Conservation (phyloP, 2,329 filamentous ascomycete genomes). For the Trichoderma atroviride region DNA sequence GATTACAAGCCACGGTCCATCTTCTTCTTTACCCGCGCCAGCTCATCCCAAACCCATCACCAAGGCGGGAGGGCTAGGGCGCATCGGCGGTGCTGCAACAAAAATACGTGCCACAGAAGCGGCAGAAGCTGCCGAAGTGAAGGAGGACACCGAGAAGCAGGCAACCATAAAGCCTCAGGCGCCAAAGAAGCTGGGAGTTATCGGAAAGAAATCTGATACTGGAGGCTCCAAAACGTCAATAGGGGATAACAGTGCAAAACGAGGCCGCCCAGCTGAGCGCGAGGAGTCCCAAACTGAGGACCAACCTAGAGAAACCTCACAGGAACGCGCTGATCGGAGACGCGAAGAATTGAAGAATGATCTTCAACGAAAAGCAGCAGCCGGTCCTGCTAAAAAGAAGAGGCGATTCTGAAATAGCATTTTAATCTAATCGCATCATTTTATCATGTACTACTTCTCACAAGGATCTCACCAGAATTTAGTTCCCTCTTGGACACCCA, state of each 20-base stretch:
- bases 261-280: constrained; percentile 18
- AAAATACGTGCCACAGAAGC: constrained; percentile 30
- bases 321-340: constrained; percentile 52
- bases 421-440: neutral
- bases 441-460: neutral
- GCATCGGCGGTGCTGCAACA: constrained; percentile 43
- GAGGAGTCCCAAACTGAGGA: constrained; percentile 35
- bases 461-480: neutral
- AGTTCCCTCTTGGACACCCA: neutral
- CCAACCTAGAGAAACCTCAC: constrained; percentile 46
- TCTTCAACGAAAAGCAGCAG: constrained; percentile 52
- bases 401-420: constrained; percentile 50
- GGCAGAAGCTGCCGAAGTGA: constrained; percentile 14
- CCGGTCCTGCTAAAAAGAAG: constrained; percentile 59
- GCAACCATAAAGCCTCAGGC: constrained; percentile 20
- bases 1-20: constrained; percentile 30
- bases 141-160: constrained; percentile 23
- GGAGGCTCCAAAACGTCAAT: constrained; percentile 2
- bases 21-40: constrained; percentile 29
- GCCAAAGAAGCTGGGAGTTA: constrained; percentile 40
- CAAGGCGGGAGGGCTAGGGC: constrained; percentile 44
- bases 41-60: constrained; percentile 31
- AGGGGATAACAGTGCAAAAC: neutral
- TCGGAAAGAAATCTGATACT: constrained; percentile 38
- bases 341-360: constrained; percentile 56